Conservation (phyloP, 106 monocot genomes). For the Dendrobium catenatum region DNA sequence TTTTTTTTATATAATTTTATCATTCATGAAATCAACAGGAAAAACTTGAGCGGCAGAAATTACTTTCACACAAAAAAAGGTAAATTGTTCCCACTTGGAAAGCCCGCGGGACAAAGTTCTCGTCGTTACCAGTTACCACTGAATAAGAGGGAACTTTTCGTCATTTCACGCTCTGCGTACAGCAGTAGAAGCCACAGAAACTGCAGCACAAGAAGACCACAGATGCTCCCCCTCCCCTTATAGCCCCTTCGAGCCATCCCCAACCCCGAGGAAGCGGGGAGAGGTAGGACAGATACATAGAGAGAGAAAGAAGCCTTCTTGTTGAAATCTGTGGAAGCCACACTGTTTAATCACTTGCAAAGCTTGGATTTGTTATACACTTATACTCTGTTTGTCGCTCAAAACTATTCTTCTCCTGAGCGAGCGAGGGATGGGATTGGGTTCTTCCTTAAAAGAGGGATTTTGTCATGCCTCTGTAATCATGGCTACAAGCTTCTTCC, state of each 20-base stretch:
- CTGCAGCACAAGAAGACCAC: not conserved
- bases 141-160: not conserved
- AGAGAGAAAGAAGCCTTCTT: not conserved
- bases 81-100: too few relatives aligned
- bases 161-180: not conserved
- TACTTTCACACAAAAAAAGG: too few relatives aligned
- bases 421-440: conserved; percentile 27
- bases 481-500: conserved; percentile 73
- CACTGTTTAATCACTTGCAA: not conserved
- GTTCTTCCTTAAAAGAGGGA: conserved; percentile 14
- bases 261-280: not conserved
- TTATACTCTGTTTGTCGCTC: not conserved
- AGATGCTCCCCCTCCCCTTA: not conserved
- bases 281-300: not conserved
- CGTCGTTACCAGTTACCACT: too few relatives aligned
- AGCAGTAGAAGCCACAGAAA: not conserved
- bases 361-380: not conserved
- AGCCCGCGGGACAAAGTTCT: too few relatives aligned
- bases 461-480: conserved; percentile 32
- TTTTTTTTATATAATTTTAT: too few relatives aligned
- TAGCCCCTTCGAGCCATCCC: not conserved
- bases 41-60: too few relatives aligned
- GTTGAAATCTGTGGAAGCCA: too few relatives aligned
- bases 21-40: too few relatives aligned
- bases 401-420: conserved; percentile 4